Evolutionary conservation across 805 yeast genomes (phyloP), one percentile per base, ranked within the genome.

Genomic region (Monosporozyma siamensis): DNA sequence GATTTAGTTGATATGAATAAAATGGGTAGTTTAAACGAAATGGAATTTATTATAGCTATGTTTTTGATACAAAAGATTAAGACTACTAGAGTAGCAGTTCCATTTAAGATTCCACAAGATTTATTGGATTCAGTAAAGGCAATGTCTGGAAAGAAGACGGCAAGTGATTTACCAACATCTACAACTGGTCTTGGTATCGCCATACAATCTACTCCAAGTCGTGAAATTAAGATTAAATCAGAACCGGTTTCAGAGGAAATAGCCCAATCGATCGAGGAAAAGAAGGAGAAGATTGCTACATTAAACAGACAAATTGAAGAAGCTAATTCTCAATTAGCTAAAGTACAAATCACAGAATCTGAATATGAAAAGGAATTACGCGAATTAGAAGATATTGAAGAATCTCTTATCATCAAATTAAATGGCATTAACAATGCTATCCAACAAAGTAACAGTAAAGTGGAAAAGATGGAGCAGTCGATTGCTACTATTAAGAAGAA

Each of bases 21-120:
- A 60, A 75, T 83, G 25, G 96, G 95, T 20, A 71, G 72, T 26
- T 86, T 92, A 55, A 72, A 83, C 41, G 77, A 74, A 53, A 71
- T 75, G 49, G 98, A 92, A 59, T 92, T 92, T 62, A 78, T 90
- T 2, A 79, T 92, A 55, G 97, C 97, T 18, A 82, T 92, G 84
- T 89, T 80, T 58, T 73, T 92, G 50, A 92, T 90, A 8, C 89
- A 87, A 63, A 84, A 81, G 61, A 79, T 75, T 53, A 69, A 89
- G 44, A 72, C 82, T 2, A 96, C 38, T 11, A 21, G 97, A 12
- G 69, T 67, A 12, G 10, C 32, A 6, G 38, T 51, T 37, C 53
- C 58, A 27, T 43, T 56, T 48, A 68, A 47, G 56, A 60, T 50
- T 54, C 72, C 66, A 34, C 32, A 25, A 12, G 41, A 39, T 18